phyloP scores from a whole-genome alignment of 129 eudicot species.

The Saussurea involucrata region DNA sequence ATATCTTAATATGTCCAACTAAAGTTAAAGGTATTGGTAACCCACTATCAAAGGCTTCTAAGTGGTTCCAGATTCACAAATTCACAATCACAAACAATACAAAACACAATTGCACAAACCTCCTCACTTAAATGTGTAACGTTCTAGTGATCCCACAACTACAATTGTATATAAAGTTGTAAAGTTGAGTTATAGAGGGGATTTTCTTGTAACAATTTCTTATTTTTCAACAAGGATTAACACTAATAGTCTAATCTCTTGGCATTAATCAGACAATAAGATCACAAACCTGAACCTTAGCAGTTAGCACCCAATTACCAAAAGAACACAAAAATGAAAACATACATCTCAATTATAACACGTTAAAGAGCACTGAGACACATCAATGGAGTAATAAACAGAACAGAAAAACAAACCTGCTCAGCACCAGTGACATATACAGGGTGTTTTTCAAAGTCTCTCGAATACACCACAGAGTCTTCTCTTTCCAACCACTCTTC shows the following conservation, averaged over 20 bases:
- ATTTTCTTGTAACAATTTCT: background rate
- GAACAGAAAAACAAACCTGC: slow-evolving; percentile 41
- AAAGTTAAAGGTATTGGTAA: background rate
- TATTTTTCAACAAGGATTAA: background rate
- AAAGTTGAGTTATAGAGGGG: background rate
- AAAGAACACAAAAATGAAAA: background rate
- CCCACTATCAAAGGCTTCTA: too few relatives aligned
- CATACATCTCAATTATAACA: background rate
- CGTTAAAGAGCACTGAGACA: background rate
- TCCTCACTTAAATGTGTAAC: background rate
- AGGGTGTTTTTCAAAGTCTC: slow-evolving; percentile 72
- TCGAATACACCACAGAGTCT: slow-evolving; percentile 62
- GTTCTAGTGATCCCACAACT: too few relatives aligned
- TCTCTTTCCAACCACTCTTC: slow-evolving; percentile 78
- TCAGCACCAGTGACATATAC: slow-evolving; percentile 53
- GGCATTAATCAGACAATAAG: background rate
- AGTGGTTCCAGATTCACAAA: too few relatives aligned
- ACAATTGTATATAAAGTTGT: too few relatives aligned
- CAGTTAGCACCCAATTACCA: background rate
- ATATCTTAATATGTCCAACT: background rate
- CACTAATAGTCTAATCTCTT: background rate
- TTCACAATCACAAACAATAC: too few relatives aligned
- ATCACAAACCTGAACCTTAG: background rate
- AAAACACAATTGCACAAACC: background rate
- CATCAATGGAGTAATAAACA: background rate